Evolutionary conservation across 352 stramenopile genomes (phyloP).

Genomic region (Globisporangium perplexum): DNA sequence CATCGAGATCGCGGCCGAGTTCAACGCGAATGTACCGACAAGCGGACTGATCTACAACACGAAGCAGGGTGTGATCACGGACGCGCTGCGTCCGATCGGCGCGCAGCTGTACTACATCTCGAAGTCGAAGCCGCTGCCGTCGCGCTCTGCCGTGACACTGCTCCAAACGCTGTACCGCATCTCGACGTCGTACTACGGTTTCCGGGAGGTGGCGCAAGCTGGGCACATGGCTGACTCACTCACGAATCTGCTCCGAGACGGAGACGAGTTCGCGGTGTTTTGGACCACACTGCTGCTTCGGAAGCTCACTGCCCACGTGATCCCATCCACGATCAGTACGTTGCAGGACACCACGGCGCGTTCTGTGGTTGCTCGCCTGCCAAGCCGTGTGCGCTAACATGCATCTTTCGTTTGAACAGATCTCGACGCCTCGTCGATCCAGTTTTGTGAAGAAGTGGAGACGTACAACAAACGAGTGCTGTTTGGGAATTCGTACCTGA

Average conservation of each 20-base stretch:
- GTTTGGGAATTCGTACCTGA: conserved; percentile 66
- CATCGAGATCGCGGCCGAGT: conserved; percentile 79
- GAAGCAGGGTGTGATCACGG: conserved; percentile 68
- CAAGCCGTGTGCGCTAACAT: background rate
- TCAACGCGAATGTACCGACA: conserved; percentile 87
- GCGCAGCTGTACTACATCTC: conserved; percentile 77
- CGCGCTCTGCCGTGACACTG: conserved; percentile 60
- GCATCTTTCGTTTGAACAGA: conserved; percentile 17
- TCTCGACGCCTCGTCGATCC: conserved; percentile 41
- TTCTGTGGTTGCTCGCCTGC: background rate
- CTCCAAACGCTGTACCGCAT: conserved; percentile 85
- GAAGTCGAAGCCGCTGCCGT: conserved; percentile 56
- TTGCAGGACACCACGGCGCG: conserved; percentile 1
- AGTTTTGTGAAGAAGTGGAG: conserved; percentile 65
- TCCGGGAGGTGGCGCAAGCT: conserved; percentile 75
- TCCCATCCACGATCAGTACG: conserved; percentile 38
- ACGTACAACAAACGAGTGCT: conserved; percentile 69
- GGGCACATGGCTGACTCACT: conserved; percentile 75
- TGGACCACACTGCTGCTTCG: conserved; percentile 76
- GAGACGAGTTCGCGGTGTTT: conserved; percentile 86
- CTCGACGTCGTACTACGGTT: conserved; percentile 81
- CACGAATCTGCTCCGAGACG: conserved; percentile 64
- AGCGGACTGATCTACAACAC: conserved; percentile 84
- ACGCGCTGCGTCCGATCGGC: conserved; percentile 73
- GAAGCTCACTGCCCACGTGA: conserved; percentile 47